These are phyloP conservation scores for Lasiodiplodia hormozganensis DNA, from an alignment of 2,329 filamentous ascomycete genomes.

Conservation along the genomic window DNA sequence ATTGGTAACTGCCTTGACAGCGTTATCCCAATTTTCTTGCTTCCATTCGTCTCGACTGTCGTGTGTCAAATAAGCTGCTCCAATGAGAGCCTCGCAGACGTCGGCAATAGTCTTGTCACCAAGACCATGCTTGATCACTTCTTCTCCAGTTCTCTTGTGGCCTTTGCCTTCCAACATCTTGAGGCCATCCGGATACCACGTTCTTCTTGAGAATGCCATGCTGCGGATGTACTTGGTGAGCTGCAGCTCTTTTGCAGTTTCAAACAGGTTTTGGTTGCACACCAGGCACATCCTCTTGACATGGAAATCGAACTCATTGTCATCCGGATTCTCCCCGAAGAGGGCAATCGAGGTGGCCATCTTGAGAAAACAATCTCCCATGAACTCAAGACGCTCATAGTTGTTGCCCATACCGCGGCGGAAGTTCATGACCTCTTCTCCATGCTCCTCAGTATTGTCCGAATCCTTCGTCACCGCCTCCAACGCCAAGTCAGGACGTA, in stretches of 20 bases:
- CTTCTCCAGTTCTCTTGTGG: slow-evolving; percentile 53
- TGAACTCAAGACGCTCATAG: slow-evolving; percentile 91
- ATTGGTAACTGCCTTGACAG: slow-evolving; percentile 69
- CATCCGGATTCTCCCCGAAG: slow-evolving; percentile 76
- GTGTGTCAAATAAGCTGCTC: slow-evolving; percentile 73
- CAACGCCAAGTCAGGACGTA: slow-evolving; percentile 74
- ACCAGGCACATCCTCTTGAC: slow-evolving; percentile 89
- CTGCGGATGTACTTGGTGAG: slow-evolving; percentile 81
- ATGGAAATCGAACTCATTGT: slow-evolving; percentile 86
- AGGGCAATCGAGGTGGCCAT: slow-evolving; percentile 92
- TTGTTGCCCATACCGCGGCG: slow-evolving; percentile 90
- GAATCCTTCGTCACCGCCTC: slow-evolving; percentile 94
- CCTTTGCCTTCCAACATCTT: slow-evolving; percentile 76
- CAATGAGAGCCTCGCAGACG: slow-evolving; percentile 93
- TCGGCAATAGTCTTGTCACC: slow-evolving; percentile 92
- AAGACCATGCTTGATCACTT: slow-evolving; percentile 67
- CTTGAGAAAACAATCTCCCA: slow-evolving; percentile 94
- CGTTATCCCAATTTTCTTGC: slow-evolving; percentile 62
- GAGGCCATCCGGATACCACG: slow-evolving; percentile 88
- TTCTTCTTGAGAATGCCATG: slow-evolving; percentile 74
- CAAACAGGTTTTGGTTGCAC: slow-evolving; percentile 89
- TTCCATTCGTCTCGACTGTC: slow-evolving; percentile 52
- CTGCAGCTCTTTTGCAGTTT: slow-evolving; percentile 72
- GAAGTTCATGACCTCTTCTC: slow-evolving; percentile 71
- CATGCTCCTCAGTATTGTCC: slow-evolving; percentile 79